Conservation (phyloP, 495 filamentous ascomycete species). For the Penicillium tannophilum region DNA sequence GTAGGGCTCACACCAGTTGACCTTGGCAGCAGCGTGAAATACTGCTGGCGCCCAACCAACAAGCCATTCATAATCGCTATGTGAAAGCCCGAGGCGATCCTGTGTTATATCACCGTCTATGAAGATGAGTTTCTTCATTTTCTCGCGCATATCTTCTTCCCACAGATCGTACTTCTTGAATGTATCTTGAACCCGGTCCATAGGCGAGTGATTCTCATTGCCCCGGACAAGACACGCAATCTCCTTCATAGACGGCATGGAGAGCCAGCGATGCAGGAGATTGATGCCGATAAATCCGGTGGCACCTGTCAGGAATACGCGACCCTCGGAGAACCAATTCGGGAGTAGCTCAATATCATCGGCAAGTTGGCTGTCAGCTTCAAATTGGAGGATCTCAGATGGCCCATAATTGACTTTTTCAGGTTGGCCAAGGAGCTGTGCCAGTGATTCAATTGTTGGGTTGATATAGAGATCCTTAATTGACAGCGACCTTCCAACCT, state of each 20-base stretch:
- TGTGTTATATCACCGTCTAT: constrained; percentile 18
- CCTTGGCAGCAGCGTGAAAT: constrained; percentile 25
- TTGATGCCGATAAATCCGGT: constrained; percentile 16
- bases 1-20: constrained; percentile 29
- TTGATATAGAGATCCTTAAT: no score
- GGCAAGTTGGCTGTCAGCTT: no score
- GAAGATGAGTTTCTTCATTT: neutral
- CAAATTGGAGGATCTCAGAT: no score
- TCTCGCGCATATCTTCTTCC: neutral
- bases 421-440: no score
- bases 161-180: neutral
- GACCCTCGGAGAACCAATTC: constrained; percentile 4
- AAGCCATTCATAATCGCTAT: constrained; percentile 10
- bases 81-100: constrained; percentile 1
- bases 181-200: neutral
- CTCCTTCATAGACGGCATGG: constrained; percentile 10
- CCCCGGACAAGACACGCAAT: constrained; percentile 18
- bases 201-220: neutral
- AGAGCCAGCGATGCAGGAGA: constrained; percentile 6
- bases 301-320: constrained; percentile 15
- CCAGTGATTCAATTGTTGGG: no score
- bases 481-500: no score
- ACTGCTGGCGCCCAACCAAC: constrained; percentile 13
- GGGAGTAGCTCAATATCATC: neutral
- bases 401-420: no score